Evolutionary conservation across 2,329 filamentous ascomycete genomes (phyloP), one percentile per base, ranked within the genome.

Genomic region (Apiospora aurea): DNA sequence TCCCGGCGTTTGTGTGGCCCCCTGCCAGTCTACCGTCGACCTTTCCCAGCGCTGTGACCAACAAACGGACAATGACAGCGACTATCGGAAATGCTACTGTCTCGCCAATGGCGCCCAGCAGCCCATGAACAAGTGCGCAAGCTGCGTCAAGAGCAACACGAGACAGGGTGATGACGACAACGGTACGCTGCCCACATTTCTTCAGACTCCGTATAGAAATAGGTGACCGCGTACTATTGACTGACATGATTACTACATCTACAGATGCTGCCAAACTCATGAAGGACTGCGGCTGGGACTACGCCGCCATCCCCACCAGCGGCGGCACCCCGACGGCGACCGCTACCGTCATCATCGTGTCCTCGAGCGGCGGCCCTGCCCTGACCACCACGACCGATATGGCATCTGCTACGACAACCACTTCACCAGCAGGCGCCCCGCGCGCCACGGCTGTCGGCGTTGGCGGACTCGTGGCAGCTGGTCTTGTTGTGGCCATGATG

Each of bases 221-320:
- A 10, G 1, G 21, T 14, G 41, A 14, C 41, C 2, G 41, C 10
- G 13, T 1, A 41, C 24, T 47, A 13, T 66, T 34, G 6, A 26
- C 61, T 66, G 11, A 66, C n/a, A 24, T 11, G 5, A 24, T 11
- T 14, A 18, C 18, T 2, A 43, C 6, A 29, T 47, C 14, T 38
- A 14, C 18, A 70, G 75, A 77, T 34, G 75, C 75, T 13, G 72
- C 74, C 2, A 74, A 77, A 10, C 73, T 77, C 41, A 75, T 77
- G 73, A 71, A 74, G 18, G 75, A 77, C 43, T 77, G 75, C 43
- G 75, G 74, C 1, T 77, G 75, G 75, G 41, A 73, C 38, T 76
- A 75, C 38, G 57, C 21, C 34, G 34, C 57, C 18, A 4, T 64
- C 57, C 14, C 57, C 0, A 38, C 57, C 10, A 41, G 29, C 57